A percentile compares a stretch with the other conserved stretches of the same genome.
These are phyloP conservation scores for Diaporthe vexans DNA, from an alignment of 2,329 filamentous ascomycete genomes.

Conservation along the genomic window DNA sequence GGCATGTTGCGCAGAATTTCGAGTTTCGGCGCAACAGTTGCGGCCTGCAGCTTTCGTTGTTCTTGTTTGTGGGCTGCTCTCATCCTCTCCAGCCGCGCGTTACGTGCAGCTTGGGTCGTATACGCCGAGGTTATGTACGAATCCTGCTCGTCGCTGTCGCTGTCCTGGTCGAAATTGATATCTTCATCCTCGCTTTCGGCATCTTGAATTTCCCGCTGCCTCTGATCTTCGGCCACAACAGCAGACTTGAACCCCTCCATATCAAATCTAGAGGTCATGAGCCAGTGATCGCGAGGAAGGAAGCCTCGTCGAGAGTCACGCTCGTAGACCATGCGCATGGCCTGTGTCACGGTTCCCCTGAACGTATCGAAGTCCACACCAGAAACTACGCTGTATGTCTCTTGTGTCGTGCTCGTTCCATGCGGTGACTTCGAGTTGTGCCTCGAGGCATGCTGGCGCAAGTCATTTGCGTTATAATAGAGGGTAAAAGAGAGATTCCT, in stretches of 20 bases:
- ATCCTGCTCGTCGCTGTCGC: conserved; percentile 54
- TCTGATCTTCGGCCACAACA: conserved; percentile 89
- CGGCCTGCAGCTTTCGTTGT: conserved; percentile 78
- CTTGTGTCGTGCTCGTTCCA: conserved; percentile 42
- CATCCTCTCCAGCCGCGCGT: conserved; percentile 63
- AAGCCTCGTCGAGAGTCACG: conserved; percentile 91
- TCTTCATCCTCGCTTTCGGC: conserved; percentile 68
- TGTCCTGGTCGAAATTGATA: conserved; percentile 57
- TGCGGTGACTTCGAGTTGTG: conserved; percentile 43
- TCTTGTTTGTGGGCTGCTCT: conserved; percentile 75
- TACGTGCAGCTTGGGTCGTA: conserved; percentile 37
- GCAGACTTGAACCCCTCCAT: conserved; percentile 89
- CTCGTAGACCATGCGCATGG: conserved; percentile 91
- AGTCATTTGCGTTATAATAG: conserved; percentile 84
- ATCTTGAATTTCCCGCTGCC: conserved; percentile 77
- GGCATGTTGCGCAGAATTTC: conserved; percentile 97
- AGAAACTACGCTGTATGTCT: conserved; percentile 62
- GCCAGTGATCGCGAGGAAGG: conserved; percentile 87
- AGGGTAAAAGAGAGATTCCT: conserved; percentile 92
- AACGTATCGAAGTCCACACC: conserved; percentile 85
- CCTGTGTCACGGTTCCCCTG: conserved; percentile 82
- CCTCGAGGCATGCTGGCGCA: conserved; percentile 46
- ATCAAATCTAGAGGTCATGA: conserved; percentile 90
- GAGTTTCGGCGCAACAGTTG: conserved; percentile 85
- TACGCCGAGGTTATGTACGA: conserved; percentile 60